A percentile compares a stretch with the other conserved stretches of the same genome.
These are phyloP conservation scores for Penicillium egyptiacum DNA, from an alignment of 495 filamentous ascomycete species.

Conservation along the genomic window DNA sequence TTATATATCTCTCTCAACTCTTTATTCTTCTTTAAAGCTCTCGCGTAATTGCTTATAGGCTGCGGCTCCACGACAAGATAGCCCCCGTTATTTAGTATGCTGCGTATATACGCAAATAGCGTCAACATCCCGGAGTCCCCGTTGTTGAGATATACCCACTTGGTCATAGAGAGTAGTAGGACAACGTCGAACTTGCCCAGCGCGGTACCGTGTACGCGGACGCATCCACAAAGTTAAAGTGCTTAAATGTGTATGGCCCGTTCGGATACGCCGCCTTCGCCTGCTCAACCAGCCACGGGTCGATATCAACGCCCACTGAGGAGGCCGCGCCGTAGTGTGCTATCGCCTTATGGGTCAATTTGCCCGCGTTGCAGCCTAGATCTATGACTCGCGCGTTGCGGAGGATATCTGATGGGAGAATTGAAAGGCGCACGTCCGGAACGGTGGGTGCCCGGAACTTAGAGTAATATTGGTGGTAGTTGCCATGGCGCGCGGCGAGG, in stretches of 20 bases:
- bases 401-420: conserved; percentile 31
- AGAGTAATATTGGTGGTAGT: conserved; percentile 35
- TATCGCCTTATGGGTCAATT: conserved; percentile 31
- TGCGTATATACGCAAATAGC: conserved; percentile 28
- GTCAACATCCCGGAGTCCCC: conserved; percentile 30
- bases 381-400: conserved; percentile 31
- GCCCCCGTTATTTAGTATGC: conserved; percentile 29
- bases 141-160: conserved; percentile 34
- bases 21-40: conserved; percentile 32
- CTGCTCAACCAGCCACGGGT: conserved; percentile 32
- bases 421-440: conserved; percentile 32
- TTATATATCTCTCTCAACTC: conserved; percentile 34
- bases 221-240: conserved; percentile 51
- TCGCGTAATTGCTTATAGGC: conserved; percentile 36
- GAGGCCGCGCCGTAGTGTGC: conserved; percentile 27
- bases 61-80: conserved; percentile 33
- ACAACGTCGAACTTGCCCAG: conserved; percentile 34
- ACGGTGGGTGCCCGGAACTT: conserved; percentile 31
- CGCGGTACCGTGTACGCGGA: conserved; percentile 49
- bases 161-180: conserved; percentile 31
- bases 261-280: conserved; percentile 31
- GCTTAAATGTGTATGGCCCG: conserved; percentile 32
- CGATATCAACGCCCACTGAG: conserved; percentile 33
- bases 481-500: conserved; percentile 32
- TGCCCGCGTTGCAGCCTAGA: conserved; percentile 32